A percentile compares a stretch with the other conserved stretches of the same genome.
Evolutionary conservation across 306 rosid species (phyloP).

Genomic region (barrel medic (Medicago truncatula)): MtrunA17r5.0-ANR NC_053047.1:1078001-1078500

Average conservation of each 20-base stretch:
- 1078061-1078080: no score
- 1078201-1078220: background rate
- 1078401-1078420: constrained; percentile 15
- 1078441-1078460: constrained; percentile 52
- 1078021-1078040: no score
- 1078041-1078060: no score
- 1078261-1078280: constrained; percentile 68
- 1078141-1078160: background rate
- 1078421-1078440: constrained; percentile 61
- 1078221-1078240: background rate
- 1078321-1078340: constrained; percentile 78
- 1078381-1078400: constrained; percentile 14
- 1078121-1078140: background rate
- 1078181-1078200: background rate
- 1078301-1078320: constrained; percentile 66
- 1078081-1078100: background rate
- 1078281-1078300: constrained; percentile 78
- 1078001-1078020: background rate
- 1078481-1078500: constrained; percentile 56
- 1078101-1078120: background rate
- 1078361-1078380: constrained; percentile 46
- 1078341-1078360: constrained; percentile 88
- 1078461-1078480: constrained; percentile 57
- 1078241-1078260: background rate
- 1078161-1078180: background rate